Conservation (phyloP, 306 rosid genomes). For the Lathyrus tuberosus region DNA sequence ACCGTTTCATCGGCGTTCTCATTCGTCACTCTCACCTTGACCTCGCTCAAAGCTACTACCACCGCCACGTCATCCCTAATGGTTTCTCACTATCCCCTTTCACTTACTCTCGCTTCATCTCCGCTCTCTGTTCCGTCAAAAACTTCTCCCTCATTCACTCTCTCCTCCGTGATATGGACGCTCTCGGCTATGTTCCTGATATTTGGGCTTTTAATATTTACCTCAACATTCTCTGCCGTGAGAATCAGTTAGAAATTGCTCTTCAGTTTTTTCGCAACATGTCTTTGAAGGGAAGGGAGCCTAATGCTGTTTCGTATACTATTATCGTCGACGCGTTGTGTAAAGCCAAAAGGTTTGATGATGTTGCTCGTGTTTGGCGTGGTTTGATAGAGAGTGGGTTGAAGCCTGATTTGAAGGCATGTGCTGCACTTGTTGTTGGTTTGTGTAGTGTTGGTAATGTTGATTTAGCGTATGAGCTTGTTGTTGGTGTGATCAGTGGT, state of each 20-base stretch:
- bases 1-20: constrained; percentile 87
- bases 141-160: constrained; percentile 59
- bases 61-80: constrained; percentile 59
- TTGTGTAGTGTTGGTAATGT: constrained; percentile 75
- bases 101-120: constrained; percentile 90
- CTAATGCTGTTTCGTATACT: constrained; percentile 75
- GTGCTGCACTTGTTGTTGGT: constrained; percentile 76
- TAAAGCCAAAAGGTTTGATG: constrained; percentile 54
- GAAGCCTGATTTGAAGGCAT: constrained; percentile 63
- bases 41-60: constrained; percentile 77
- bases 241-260: constrained; percentile 55
- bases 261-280: constrained; percentile 50
- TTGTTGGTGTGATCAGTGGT: constrained; percentile 59
- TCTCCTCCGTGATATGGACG: constrained; percentile 66
- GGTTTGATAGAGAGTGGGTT: constrained; percentile 59
- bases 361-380: constrained; percentile 64
- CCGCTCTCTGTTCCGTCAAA: constrained; percentile 63
- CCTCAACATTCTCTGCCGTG: constrained; percentile 61
- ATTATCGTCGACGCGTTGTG: constrained; percentile 66
- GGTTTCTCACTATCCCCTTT: constrained; percentile 84
- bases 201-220: constrained; percentile 90
- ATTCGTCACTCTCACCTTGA: constrained; percentile 68
- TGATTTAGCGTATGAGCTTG: constrained; percentile 87
- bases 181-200: constrained; percentile 67
- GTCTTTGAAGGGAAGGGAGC: constrained; percentile 66